Percentiles rank a stretch among this genome's conserved stretches.
These are phyloP conservation scores for Henckelia pumila DNA, from an alignment of 257 asterid species.

Conservation along the genomic window DNA sequence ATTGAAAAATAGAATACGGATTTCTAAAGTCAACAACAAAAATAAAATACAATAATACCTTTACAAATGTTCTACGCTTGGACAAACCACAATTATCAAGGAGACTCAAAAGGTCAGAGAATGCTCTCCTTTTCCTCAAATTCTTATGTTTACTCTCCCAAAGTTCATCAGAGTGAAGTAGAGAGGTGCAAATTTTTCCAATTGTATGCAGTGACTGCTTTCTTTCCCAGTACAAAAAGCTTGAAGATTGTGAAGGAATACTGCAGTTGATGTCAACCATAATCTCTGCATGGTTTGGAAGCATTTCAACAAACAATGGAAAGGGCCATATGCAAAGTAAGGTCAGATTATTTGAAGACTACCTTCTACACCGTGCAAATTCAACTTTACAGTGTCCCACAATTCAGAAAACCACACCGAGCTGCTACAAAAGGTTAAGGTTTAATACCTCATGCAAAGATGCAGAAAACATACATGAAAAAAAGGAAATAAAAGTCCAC, in stretches of 20 bases:
- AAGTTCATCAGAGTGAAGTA: conserved; percentile 54
- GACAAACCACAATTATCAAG: conserved; percentile 74
- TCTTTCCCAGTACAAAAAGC: conserved; percentile 43
- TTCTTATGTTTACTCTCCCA: conserved; percentile 72
- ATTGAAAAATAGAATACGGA: background rate
- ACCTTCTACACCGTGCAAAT: conserved; percentile 28
- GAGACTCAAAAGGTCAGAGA: conserved; percentile 64
- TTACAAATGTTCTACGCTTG: conserved; percentile 53
- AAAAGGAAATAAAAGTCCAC: conserved; percentile 29
- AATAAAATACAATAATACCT: conserved; percentile 42
- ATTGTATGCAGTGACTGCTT: conserved; percentile 51
- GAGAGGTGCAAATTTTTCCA: conserved; percentile 38
- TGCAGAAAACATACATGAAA: background rate
- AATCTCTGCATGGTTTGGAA: conserved; percentile 43
- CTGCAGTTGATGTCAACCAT: conserved; percentile 32
- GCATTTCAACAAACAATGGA: conserved; percentile 2
- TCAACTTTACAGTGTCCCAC: conserved; percentile 49
- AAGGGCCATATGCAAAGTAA: conserved; percentile 8
- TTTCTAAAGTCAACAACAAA: background rate
- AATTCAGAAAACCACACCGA: conserved; percentile 53
- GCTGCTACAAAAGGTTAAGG: conserved; percentile 35
- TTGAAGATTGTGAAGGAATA: conserved; percentile 40
- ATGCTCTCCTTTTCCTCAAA: conserved; percentile 59
- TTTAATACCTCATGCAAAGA: conserved; percentile 4
- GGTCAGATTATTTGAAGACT: conserved; percentile 23